These are phyloP conservation scores for Waltiozyma sp. DNA, from an alignment of 1,139 yeast species.

Conservation along the genomic window DNA sequence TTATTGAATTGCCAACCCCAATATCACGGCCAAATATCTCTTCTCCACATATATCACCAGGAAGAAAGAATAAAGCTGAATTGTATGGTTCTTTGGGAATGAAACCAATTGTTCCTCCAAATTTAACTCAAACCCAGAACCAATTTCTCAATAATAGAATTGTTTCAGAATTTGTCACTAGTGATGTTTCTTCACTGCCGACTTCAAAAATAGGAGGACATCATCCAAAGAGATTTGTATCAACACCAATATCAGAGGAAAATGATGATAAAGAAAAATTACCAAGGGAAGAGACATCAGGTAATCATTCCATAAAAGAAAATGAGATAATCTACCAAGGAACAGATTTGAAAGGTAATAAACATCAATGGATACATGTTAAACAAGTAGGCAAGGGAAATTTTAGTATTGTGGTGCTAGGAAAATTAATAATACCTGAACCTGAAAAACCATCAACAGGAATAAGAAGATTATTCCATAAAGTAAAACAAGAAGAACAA, in stretches of 20 bases:
- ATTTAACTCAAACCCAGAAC: not conserved
- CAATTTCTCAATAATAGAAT: conserved; percentile 6
- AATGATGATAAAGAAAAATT: not conserved
- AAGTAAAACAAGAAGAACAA: too few relatives aligned
- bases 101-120: conserved; percentile 7
- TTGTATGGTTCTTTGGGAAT: conserved; percentile 13
- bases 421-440: conserved; percentile 18
- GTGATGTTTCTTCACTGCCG: not conserved
- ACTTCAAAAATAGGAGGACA: conserved; percentile 1
- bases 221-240: conserved; percentile 9
- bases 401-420: conserved; percentile 47
- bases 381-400: conserved; percentile 44
- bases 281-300: too few relatives aligned
- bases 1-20: conserved; percentile 19
- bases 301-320: not conserved
- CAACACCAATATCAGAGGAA: conserved; percentile 7
- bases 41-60: not conserved
- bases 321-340: conserved; percentile 13
- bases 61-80: conserved; percentile 5
- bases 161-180: conserved; percentile 8
- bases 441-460: conserved; percentile 3
- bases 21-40: conserved; percentile 5
- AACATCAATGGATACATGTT: conserved; percentile 20
- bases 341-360: conserved; percentile 15
- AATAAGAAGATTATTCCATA: too few relatives aligned